Conservation (phyloP, 2,329 filamentous ascomycete species). For the Trichophyton mentagrophytes region DNA sequence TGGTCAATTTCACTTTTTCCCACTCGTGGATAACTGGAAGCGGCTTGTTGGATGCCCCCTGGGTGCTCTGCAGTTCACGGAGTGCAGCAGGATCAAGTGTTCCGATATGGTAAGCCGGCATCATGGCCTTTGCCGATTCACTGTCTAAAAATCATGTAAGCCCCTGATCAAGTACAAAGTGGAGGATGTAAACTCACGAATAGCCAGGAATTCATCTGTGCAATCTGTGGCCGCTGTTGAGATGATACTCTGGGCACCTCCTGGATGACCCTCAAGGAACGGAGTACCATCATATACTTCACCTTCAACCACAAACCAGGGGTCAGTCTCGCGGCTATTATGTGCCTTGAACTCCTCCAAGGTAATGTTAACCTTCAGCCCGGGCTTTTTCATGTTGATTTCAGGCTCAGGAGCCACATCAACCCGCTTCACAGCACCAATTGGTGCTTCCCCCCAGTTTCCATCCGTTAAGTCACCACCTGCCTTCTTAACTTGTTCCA, state of each 20-base stretch:
- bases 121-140: constrained; percentile 85
- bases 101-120: constrained; percentile 74
- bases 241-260: constrained; percentile 72
- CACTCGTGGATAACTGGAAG: constrained; percentile 61
- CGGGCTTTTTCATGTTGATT: constrained; percentile 64
- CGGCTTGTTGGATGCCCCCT: constrained; percentile 18
- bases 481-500: constrained; percentile 75
- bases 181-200: constrained; percentile 52
- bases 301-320: constrained; percentile 81
- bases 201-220: constrained; percentile 81
- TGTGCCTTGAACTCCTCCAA: constrained; percentile 62
- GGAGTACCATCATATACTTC: constrained; percentile 77
- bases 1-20: constrained; percentile 58
- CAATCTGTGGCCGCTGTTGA: constrained; percentile 70
- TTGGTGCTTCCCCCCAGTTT: constrained; percentile 61
- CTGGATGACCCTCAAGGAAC: constrained; percentile 72
- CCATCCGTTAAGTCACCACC: constrained; percentile 72
- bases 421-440: constrained; percentile 16
- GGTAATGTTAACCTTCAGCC: constrained; percentile 49
- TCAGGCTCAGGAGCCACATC: constrained; percentile 46
- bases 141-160: constrained; percentile 49
- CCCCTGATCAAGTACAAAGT: background rate
- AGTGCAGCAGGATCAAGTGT: constrained; percentile 50
- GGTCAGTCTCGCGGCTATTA: constrained; percentile 44
- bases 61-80: constrained; percentile 30